Conservation (phyloP, 2,329 filamentous ascomycete genomes). For the Cadophora malorum region DNA sequence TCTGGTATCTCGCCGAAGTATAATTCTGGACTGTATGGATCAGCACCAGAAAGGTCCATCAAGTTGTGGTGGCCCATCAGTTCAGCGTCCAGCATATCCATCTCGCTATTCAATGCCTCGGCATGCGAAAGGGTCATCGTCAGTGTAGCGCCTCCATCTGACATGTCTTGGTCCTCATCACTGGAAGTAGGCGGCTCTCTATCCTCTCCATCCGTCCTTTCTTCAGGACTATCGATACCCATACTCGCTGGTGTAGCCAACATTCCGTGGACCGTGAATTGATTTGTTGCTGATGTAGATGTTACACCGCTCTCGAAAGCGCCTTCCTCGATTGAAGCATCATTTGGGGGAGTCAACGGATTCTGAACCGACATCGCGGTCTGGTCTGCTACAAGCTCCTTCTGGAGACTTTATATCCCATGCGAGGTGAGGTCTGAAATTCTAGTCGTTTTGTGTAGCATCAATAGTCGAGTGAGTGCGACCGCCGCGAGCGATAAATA, state of each 20-base stretch:
- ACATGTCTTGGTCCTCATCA: slow-evolving; percentile 44
- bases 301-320: slow-evolving; percentile 30
- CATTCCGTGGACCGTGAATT: slow-evolving; percentile 22
- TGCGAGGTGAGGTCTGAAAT: slow-evolving; percentile 32
- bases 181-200: slow-evolving; percentile 24
- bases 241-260: slow-evolving; percentile 33
- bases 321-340: slow-evolving; percentile 33
- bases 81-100: slow-evolving; percentile 40
- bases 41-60: slow-evolving; percentile 21
- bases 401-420: slow-evolving; percentile 31
- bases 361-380: slow-evolving; percentile 38
- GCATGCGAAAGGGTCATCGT: slow-evolving; percentile 36
- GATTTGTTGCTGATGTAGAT: slow-evolving; percentile 8
- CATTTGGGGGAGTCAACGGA: slow-evolving; percentile 39
- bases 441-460: slow-evolving; percentile 32
- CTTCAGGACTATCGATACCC: slow-evolving; percentile 27
- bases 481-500: slow-evolving; percentile 26
- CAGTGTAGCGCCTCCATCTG: slow-evolving; percentile 40
- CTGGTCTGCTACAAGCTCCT: slow-evolving; percentile 32
- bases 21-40: neutral
- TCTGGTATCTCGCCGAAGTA: slow-evolving; percentile 12
- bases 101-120: slow-evolving; percentile 34
- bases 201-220: slow-evolving; percentile 29
- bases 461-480: slow-evolving; percentile 20
- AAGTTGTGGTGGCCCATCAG: slow-evolving; percentile 38